A percentile compares a stretch with the other conserved stretches of the same genome.
Evolutionary conservation across 805 yeast genomes (phyloP).

Genomic region (Candida khao-thaluensis): DNA sequence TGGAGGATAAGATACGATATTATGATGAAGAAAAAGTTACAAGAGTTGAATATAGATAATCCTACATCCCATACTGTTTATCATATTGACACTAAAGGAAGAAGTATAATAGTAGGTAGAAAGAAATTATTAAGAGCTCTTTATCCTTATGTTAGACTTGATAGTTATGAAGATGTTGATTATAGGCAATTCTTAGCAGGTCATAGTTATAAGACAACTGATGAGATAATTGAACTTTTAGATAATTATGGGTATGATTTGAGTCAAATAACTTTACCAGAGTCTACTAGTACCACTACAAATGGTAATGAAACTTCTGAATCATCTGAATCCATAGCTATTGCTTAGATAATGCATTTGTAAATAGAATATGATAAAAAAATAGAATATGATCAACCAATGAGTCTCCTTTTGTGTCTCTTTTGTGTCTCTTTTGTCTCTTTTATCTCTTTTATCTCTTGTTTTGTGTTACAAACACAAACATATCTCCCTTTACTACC

Average conservation of each 20-base stretch:
- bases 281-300: not conserved
- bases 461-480: too few species aligned
- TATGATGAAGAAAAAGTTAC: slow-evolving; percentile 43
- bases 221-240: slow-evolving; percentile 50
- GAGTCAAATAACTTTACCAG: slow-evolving; percentile 19
- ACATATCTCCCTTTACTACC: too few species aligned
- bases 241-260: slow-evolving; percentile 44
- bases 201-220: slow-evolving; percentile 45
- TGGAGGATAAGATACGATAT: slow-evolving; percentile 86
- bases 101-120: slow-evolving; percentile 59
- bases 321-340: not conserved
- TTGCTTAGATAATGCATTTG: not conserved
- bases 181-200: slow-evolving; percentile 48
- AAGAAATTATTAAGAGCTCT: slow-evolving; percentile 57
- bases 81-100: slow-evolving; percentile 47
- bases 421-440: too few species aligned
- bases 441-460: too few species aligned
- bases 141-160: slow-evolving; percentile 49
- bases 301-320: not conserved
- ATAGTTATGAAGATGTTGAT: slow-evolving; percentile 42
- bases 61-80: slow-evolving; percentile 37
- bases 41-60: slow-evolving; percentile 33
- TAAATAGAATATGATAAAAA: not conserved
- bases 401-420: not conserved
- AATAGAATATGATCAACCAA: too few species aligned